Base-by-base conservation (phyloP, 805 yeast genomes). In the Lachancea kluyveri region DNA sequence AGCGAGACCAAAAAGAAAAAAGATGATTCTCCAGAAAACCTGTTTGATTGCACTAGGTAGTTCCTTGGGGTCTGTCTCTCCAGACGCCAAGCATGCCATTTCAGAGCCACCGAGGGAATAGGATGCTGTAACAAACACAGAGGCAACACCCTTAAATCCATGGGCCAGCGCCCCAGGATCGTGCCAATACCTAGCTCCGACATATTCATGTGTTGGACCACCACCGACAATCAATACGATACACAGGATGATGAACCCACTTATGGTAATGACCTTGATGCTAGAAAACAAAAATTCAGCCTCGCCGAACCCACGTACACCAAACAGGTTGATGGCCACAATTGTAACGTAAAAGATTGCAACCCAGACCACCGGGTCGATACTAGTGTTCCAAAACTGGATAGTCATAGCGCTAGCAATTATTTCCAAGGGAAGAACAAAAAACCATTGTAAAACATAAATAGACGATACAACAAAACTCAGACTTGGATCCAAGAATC, bases 71-170 rank as follows among this genome's bases (percentile, higher is more conserved):
- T 60, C 70, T 5, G 86, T 68, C 57, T 81, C 90, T 9, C 86
- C 87, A 14, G 86, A 79, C 4, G 85, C 81, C 24, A 80, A 60
- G 28, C 84, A 81, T 16, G 73, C 71, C 42, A 81, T 62, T 57
- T 80, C 90, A 10, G 83, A 72, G 36, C 90, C 88, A 26, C 79
- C 74, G 50, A 76, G 79, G 11, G 84, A 68, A 51, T 79, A 81
- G 1, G 86, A 84, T 13, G 88, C 86, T 21, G 79, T 72, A 25
- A 79, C 77, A 36, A 80, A 69, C 11, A 76, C 82, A 1, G 79
- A 63, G 43, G 76, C 70, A 28, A 78, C 76, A 38, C 85, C 85
- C 53, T 77, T 78, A 52, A 77, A 60, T 6, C 75, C 68, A 60
- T 47, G 33, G 41, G 69, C 62, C 42, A 78, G 79, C 0, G 77